phyloP scores from a whole-genome alignment of 1,139 yeast genomes.

The Yamadazyma pseudoaaseri region DNA sequence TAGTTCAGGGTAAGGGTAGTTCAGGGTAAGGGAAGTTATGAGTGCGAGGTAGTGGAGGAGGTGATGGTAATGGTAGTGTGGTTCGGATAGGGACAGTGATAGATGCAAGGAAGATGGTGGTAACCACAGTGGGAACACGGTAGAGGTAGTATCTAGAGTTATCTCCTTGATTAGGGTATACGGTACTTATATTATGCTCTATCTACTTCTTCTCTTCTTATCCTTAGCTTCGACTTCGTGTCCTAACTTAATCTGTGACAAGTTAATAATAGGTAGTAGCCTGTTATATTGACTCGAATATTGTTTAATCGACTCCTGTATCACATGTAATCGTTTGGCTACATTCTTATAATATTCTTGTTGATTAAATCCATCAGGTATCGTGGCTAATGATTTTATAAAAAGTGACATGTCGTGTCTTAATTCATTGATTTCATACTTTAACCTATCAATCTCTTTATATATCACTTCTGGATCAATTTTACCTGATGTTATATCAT shows the following conservation, averaged over 20 bases:
- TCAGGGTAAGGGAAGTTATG: slow-evolving; percentile 7
- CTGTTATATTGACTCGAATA: slow-evolving; percentile 46
- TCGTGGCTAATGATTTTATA: slow-evolving; percentile 37
- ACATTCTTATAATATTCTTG: slow-evolving; percentile 35
- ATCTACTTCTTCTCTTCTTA: no score
- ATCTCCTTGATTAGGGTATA: no score
- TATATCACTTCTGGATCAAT: slow-evolving; percentile 38
- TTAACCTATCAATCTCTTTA: slow-evolving; percentile 41
- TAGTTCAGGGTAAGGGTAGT: slow-evolving; percentile 19
- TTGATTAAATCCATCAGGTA: slow-evolving; percentile 36
- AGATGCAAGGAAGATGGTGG: no score
- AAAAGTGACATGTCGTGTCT: slow-evolving; percentile 46
- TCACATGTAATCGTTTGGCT: slow-evolving; percentile 28
- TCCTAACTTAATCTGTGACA: slow-evolving; percentile 50
- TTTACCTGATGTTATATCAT: slow-evolving; percentile 45
- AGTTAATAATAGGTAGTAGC: slow-evolving; percentile 48
- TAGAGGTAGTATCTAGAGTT: no score
- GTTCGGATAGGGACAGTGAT: no score
- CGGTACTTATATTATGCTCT: no score
- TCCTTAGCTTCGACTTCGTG: slow-evolving; percentile 38
- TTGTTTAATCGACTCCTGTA: slow-evolving; percentile 39
- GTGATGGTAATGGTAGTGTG: no score
- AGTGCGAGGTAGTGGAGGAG: no score
- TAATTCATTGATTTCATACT: slow-evolving; percentile 42
- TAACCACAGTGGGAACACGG: no score